A percentile compares a stretch with the other conserved stretches of the same genome.
Conservation (phyloP, 2,329 filamentous ascomycete species). For the Leptographium wingfieldii region DNA sequence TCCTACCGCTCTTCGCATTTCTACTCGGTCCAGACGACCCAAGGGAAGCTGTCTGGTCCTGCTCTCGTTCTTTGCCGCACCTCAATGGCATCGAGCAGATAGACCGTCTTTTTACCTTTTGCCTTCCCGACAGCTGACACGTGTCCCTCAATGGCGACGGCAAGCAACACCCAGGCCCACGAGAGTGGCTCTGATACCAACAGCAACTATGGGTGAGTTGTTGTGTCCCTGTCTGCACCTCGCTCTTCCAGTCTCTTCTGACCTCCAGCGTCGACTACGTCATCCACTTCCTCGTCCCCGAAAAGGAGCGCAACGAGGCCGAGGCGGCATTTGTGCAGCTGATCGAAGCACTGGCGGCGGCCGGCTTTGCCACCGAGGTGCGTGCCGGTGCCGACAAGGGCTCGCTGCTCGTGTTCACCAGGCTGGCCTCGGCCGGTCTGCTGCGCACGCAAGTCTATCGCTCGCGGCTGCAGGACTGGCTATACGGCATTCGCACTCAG, state of each 20-base stretch:
- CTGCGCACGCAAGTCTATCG: conserved; percentile 73
- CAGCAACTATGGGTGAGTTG: conserved; percentile 17
- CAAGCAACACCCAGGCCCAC: conserved; percentile 8
- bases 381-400: conserved; percentile 57
- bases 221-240: no score
- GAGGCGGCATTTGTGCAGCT: conserved; percentile 67
- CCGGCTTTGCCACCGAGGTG: conserved; percentile 81
- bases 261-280: conserved; percentile 71
- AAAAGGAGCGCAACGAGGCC: conserved; percentile 41
- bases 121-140: not conserved
- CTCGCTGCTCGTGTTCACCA: conserved; percentile 72
- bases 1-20: not conserved
- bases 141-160: conserved; percentile 12
- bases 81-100: not conserved
- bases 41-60: not conserved
- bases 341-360: conserved; percentile 58
- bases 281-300: conserved; percentile 61
- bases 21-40: not conserved
- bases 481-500: conserved; percentile 70
- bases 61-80: not conserved
- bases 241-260: not conserved
- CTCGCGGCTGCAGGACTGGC: conserved; percentile 83
- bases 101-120: not conserved
- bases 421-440: conserved; percentile 61
- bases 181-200: conserved; percentile 10